A percentile compares a stretch with the other conserved stretches of the same genome.
Evolutionary conservation across 2,329 filamentous ascomycete species (phyloP).

Genomic region (Beauveria sp.): DNA sequence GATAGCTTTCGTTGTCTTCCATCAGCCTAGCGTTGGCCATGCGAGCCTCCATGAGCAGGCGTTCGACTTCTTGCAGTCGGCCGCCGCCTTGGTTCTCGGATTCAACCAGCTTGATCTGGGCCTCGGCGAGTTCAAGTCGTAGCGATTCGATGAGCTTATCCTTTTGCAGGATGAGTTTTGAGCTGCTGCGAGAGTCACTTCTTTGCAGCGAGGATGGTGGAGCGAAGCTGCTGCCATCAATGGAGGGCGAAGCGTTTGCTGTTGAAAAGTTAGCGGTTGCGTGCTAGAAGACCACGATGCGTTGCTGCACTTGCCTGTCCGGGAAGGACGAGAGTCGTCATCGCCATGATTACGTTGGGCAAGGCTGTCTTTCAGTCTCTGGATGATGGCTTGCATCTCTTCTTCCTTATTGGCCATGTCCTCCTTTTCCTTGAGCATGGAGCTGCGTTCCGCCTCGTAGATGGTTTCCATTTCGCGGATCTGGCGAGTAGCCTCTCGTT

Average conservation of each 20-base stretch:
- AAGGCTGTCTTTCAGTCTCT: conserved; percentile 83
- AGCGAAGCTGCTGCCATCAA: conserved; percentile 75
- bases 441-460: conserved; percentile 82
- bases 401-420: conserved; percentile 78
- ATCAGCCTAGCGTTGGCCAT: conserved; percentile 94
- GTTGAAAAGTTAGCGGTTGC: conserved; percentile 10
- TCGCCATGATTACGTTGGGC: conserved; percentile 59
- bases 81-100: conserved; percentile 89
- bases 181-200: conserved; percentile 83
- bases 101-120: conserved; percentile 91
- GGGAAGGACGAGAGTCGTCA: conserved; percentile 32
- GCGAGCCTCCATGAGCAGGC: conserved; percentile 79
- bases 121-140: conserved; percentile 84
- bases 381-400: conserved; percentile 83
- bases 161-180: conserved; percentile 86
- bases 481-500: conserved; percentile 73
- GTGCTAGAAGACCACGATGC: neutral
- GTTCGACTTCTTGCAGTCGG: conserved; percentile 82
- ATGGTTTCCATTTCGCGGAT: conserved; percentile 88
- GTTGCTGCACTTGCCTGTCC: conserved; percentile 6
- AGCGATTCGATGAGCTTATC: conserved; percentile 93
- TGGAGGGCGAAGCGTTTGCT: conserved; percentile 55
- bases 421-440: conserved; percentile 86
- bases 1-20: conserved; percentile 98
- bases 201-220: conserved; percentile 77